These are phyloP conservation scores for Salix viminalis DNA, from an alignment of 345 rosid species.

Conservation along the genomic window DNA sequence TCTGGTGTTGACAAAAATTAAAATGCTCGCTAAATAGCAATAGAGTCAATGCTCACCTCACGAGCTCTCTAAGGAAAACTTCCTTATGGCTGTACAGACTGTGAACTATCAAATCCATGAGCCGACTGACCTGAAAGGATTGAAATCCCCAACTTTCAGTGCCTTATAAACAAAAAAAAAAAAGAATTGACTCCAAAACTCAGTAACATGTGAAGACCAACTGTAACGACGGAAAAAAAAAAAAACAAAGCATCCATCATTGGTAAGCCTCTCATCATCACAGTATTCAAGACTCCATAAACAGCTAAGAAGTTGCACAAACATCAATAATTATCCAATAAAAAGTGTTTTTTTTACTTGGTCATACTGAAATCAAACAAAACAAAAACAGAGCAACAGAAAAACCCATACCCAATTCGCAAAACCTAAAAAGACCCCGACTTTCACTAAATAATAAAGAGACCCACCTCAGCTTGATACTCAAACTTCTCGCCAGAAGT, in stretches of 20 bases:
- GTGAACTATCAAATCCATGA: slow-evolving; percentile 79
- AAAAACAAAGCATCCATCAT: neutral
- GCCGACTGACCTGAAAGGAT: slow-evolving; percentile 71
- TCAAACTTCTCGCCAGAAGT: slow-evolving; percentile 83
- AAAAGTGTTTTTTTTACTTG: neutral
- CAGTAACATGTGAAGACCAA: neutral
- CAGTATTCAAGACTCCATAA: neutral
- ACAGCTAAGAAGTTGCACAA: neutral
- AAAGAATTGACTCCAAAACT: neutral
- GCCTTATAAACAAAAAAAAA: neutral
- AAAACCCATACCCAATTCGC: neutral
- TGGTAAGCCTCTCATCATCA: neutral
- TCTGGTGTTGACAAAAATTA: neutral
- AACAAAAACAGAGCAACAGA: neutral
- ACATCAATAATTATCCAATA: neutral
- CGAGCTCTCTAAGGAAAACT: slow-evolving; percentile 87
- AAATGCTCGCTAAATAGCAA: neutral
- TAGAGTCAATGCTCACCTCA: slow-evolving; percentile 50
- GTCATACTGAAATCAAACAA: neutral
- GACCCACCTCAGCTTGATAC: slow-evolving; percentile 95
- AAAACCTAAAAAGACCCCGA: neutral
- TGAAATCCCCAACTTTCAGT: slow-evolving; percentile 6
- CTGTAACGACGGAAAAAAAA: neutral
- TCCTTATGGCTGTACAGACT: slow-evolving; percentile 80
- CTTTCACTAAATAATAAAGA: slow-evolving; percentile 11